Evolutionary conservation across 2,329 filamentous ascomycete species (phyloP).

Genomic region (Xylariales sp.): DNA sequence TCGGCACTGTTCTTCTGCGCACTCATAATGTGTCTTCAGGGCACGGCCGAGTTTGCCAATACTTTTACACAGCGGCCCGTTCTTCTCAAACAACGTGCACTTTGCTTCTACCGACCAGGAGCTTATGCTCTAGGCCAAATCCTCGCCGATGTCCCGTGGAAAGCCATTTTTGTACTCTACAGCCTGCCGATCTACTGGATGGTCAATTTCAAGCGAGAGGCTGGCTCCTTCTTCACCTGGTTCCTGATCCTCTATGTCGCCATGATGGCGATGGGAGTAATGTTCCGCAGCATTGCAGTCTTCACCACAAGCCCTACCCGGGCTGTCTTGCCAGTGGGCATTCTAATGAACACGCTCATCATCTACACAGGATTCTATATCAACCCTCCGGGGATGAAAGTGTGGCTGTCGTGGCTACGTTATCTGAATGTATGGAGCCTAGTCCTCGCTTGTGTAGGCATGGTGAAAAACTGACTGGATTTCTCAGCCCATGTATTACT

Average conservation of each 20-base stretch:
- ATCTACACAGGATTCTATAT: conserved; percentile 40
- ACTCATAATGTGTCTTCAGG: no score
- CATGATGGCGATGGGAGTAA: neutral
- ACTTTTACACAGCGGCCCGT: no score
- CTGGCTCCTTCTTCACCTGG: conserved; percentile 59
- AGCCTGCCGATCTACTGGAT: conserved; percentile 61
- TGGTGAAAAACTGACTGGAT: no score
- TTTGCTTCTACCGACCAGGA: conserved; percentile 35
- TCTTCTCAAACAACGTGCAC: no score
- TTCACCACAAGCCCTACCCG: no score
- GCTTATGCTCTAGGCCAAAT: neutral
- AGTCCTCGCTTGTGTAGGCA: no score
- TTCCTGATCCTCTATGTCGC: conserved; percentile 24
- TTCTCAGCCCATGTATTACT: conserved; percentile 62
- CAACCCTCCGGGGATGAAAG: conserved; percentile 47
- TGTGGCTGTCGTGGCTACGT: conserved; percentile 49
- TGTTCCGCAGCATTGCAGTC: neutral
- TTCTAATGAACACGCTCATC: conserved; percentile 8
- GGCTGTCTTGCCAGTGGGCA: neutral
- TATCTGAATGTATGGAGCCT: no score
- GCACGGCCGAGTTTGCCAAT: no score
- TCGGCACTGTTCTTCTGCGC: no score
- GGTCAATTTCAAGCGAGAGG: conserved; percentile 53
- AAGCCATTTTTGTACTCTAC: conserved; percentile 47
- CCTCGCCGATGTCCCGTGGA: neutral